phyloP scores from a whole-genome alignment of 768 basidiomycete species.

The Mycena amicta region DNA sequence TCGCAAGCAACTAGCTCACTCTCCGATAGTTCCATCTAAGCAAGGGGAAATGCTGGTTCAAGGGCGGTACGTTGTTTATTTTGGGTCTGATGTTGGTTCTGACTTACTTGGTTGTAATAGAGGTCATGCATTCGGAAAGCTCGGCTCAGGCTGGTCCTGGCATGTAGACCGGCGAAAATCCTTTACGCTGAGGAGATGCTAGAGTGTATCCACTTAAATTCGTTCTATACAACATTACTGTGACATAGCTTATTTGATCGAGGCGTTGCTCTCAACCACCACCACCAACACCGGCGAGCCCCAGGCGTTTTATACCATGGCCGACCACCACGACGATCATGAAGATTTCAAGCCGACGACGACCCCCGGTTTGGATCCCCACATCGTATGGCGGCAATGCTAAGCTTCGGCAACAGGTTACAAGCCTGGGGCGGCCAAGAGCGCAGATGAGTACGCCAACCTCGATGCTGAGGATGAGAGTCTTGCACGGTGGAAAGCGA shows the following conservation, averaged over 20 bases:
- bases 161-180: too few species aligned
- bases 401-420: slow-evolving; percentile 55
- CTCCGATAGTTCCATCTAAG: slow-evolving; percentile 52
- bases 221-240: too few species aligned
- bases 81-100: too few species aligned
- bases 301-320: background rate
- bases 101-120: too few species aligned
- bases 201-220: too few species aligned
- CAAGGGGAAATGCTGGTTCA: slow-evolving; percentile 89
- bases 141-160: too few species aligned
- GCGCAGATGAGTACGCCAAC: slow-evolving; percentile 78
- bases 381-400: slow-evolving; percentile 1
- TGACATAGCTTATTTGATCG: background rate
- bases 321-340: slow-evolving; percentile 52
- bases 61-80: slow-evolving; percentile 68
- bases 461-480: slow-evolving; percentile 92
- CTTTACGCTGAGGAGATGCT: too few species aligned
- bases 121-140: background rate
- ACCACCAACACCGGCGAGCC: background rate
- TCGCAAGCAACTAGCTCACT: background rate
- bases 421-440: slow-evolving; percentile 67
- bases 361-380: slow-evolving; percentile 61
- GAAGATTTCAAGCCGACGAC: slow-evolving; percentile 67
- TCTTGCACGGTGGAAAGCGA: slow-evolving; percentile 94
- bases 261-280: slow-evolving; percentile 1